A percentile compares a stretch with the other conserved stretches of the same genome.
Evolutionary conservation across 2,329 filamentous ascomycete species (phyloP).

Genomic region (Fusarium miscanthi): DNA sequence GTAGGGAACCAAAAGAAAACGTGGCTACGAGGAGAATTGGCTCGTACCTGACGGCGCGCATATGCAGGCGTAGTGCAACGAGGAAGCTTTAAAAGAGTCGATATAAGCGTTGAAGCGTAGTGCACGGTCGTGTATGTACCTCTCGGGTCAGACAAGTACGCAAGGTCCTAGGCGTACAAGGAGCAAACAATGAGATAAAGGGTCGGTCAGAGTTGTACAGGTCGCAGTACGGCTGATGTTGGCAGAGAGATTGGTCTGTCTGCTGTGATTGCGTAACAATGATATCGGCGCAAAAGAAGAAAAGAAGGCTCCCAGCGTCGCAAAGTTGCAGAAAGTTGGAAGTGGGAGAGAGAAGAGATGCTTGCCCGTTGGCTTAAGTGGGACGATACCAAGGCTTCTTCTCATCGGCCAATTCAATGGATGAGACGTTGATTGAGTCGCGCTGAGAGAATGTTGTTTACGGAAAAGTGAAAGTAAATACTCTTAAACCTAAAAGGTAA

Average conservation of each 20-base stretch:
- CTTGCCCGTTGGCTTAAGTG: constrained; percentile 22
- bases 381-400: constrained; percentile 27
- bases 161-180: constrained; percentile 29
- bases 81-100: not conserved
- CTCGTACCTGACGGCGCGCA: constrained; percentile 36
- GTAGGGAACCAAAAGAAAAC: not conserved
- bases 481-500: constrained; percentile 14
- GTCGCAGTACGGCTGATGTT: not conserved
- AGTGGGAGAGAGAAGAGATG: constrained; percentile 20
- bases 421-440: no score
- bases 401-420: not conserved
- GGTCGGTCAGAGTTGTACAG: constrained; percentile 12
- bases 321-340: constrained; percentile 28
- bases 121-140: constrained; percentile 14
- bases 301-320: not conserved
- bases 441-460: constrained; percentile 3
- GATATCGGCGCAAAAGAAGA: not conserved
- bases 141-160: constrained; percentile 21
- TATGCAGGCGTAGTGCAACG: constrained; percentile 32
- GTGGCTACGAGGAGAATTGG: constrained; percentile 13
- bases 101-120: constrained; percentile 20
- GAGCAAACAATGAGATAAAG: constrained; percentile 23
- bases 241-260: constrained; percentile 4
- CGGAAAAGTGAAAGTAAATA: constrained; percentile 30
- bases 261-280: not conserved